Percentiles rank a stretch among this genome's conserved stretches.
Conservation (phyloP, 2,329 filamentous ascomycete genomes). For the Cladosporium halotolerans region DNA sequence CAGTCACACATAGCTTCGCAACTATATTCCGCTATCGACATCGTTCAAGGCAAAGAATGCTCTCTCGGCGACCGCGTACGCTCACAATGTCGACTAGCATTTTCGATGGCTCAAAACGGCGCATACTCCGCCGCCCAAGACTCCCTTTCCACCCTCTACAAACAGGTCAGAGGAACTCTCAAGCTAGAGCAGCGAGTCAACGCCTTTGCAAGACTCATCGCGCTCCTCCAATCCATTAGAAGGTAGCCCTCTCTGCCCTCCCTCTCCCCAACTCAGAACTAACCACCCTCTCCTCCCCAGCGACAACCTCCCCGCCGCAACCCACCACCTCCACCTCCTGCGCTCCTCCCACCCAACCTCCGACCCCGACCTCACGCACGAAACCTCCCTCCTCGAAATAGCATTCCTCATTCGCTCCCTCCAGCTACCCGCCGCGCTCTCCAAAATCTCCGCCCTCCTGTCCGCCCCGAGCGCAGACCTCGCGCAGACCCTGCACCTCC, state of each 20-base stretch:
- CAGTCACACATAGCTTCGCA: slow-evolving; percentile 38
- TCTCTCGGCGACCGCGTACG: slow-evolving; percentile 74
- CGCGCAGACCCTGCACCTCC: slow-evolving; percentile 61
- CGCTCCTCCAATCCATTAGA: slow-evolving; percentile 4
- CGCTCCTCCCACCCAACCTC: slow-evolving; percentile 34
- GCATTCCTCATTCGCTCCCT: slow-evolving; percentile 45
- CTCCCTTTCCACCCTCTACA: slow-evolving; percentile 54
- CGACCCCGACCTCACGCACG: slow-evolving; percentile 55
- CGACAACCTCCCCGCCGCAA: slow-evolving; percentile 51
- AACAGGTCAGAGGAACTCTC: slow-evolving; percentile 61
- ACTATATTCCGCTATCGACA: slow-evolving; percentile 64
- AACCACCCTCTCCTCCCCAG: slow-evolving; percentile 28
- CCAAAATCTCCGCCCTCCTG: background rate
- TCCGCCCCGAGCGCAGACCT: slow-evolving; percentile 39
- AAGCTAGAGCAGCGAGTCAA: slow-evolving; percentile 71
- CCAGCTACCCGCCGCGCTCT: slow-evolving; percentile 29
- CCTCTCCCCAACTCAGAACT: background rate
- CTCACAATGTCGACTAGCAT: slow-evolving; percentile 64
- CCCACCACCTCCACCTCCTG: slow-evolving; percentile 53
- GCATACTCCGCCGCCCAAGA: slow-evolving; percentile 62
- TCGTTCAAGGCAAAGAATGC: slow-evolving; percentile 59
- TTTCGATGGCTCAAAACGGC: slow-evolving; percentile 60
- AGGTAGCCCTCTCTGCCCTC: background rate
- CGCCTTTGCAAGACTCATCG: slow-evolving; percentile 59
- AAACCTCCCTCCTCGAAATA: slow-evolving; percentile 54